Base-by-base conservation (phyloP, 257 asterid genomes). In the Ocimum tenuiflorum region DNA sequence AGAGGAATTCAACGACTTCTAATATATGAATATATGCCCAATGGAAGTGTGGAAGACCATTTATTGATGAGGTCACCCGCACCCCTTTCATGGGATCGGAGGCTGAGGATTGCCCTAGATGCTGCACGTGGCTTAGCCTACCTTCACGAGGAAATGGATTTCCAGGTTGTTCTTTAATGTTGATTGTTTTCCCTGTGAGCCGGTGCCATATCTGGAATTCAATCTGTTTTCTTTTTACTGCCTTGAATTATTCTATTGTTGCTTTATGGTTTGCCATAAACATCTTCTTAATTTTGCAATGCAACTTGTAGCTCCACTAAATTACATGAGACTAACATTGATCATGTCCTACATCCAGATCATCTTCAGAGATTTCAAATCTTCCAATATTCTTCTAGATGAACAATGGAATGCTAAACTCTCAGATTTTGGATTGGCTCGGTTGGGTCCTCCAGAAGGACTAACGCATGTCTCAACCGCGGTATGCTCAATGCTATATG, bases 1-100 rank as follows among this genome's bases (percentile, higher is more conserved):
- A 87, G 97, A 72, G 99, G 99, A 73, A 94, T 94, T 55, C 99
- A 94, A 58, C 82, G 99, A 61, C 96, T 94, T 75, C 88, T 94
- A 38, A 67, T 90, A 45, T 94, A 94, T 47, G 97, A 94, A 66
- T 90, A 73, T 73, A 90, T 94, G 99, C 89, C 89, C 47, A 91
- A 94, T 39, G 80, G 91, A 59, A 94, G 99, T 50, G 96, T 94
- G 15, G 96, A 90, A 17, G 92, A 90, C 54, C 97, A 90, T 85
- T 75, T 94, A 68, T 85, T 88, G 36, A 47, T 67, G 15, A 82
- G 73, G 78, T 75, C 92, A 3, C 74, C 31, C 56, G 62, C 79
- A 18, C 84, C 97, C 29, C 95, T 94, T 70, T 75, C 97, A 14
- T 94, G 99, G 99, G 73, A 80, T 17, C 81, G 65, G 87, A 83